Base-by-base conservation (phyloP, 2,329 filamentous ascomycete species). In the Nannizziopsis barbatae region DNA sequence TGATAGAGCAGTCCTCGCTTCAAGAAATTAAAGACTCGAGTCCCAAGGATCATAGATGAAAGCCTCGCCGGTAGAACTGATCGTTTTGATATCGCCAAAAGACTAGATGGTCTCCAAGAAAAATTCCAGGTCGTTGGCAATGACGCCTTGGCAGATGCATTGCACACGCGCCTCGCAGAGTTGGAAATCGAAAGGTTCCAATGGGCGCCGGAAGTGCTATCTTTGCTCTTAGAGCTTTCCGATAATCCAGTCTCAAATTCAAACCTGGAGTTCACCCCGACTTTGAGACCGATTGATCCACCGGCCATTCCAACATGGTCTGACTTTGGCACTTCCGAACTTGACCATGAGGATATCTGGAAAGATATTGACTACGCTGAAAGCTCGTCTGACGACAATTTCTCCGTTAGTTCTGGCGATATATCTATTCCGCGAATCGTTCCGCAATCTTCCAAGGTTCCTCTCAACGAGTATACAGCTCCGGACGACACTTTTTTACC, bases 91-190 rank as follows among this genome's bases (percentile, higher is more conserved):
- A 77, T 89, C 15, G 69, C 75, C 35, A 74, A 75, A 33, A 75
- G 74, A 32, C 71, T 90, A 1, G 71, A 79, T 42, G 85, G 85
- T 1, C 71, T 95, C 2, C 82, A 89, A 56, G 92, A 96, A 68
- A 88, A 90, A 57, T 92, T 95, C 57, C 77, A 80, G 30, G 75
- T 96, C 47, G 75, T 86, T 42, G 82, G 84, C 59, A 80, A 85
- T 53, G 89, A 95, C 57, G 79, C 79, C 35, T 70, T 95, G 20
- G 86, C 87, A 10, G 81, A 89, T 61, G 81, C 80, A 5, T 68
- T 88, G 32, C 68, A 71, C 35, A 60, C 62, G 38, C 74, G 84
- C 32, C 64, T 87, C 11, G 67, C 75, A 35, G 76, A 80, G 51
- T 65, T 95, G 15, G 68, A 74, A 9, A 60, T 66, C 30, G 62